Conservation (phyloP, 2,329 filamentous ascomycete species). For the Scytalidium lignicola region DNA sequence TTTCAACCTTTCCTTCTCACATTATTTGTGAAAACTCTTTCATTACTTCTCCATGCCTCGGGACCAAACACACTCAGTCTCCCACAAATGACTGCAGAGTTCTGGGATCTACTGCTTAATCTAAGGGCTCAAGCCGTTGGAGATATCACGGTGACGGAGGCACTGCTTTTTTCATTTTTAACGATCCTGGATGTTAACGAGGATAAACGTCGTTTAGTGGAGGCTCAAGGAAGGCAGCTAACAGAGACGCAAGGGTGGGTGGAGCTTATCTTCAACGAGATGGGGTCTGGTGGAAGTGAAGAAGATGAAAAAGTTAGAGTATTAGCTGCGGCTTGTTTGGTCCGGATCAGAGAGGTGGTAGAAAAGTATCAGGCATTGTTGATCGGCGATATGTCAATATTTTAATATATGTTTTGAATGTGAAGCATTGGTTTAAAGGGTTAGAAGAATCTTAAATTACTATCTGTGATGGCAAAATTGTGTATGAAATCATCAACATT, state of each 20-base stretch:
- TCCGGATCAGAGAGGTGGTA: conserved; percentile 74
- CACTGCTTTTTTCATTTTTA: conserved; percentile 73
- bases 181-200: conserved; percentile 79
- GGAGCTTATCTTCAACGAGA: conserved; percentile 62
- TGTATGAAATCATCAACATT: no score
- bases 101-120: conserved; percentile 76
- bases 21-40: conserved; percentile 80
- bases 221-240: conserved; percentile 68
- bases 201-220: conserved; percentile 66
- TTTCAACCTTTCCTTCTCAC: conserved; percentile 71
- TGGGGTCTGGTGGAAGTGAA: conserved; percentile 33
- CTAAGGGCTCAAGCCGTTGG: conserved; percentile 56
- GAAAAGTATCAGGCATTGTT: conserved; percentile 75
- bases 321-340: conserved; percentile 69
- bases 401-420: conserved; percentile 2
- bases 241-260: conserved; percentile 89
- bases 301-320: conserved; percentile 79
- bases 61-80: conserved; percentile 74
- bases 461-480: no score
- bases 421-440: no score
- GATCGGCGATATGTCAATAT: conserved; percentile 61
- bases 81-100: conserved; percentile 74
- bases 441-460: no score
- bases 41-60: conserved; percentile 74
- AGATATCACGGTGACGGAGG: conserved; percentile 64